Conservation (phyloP, 495 filamentous ascomycete genomes). For the Hypomontagnella submonticulosa region DNA sequence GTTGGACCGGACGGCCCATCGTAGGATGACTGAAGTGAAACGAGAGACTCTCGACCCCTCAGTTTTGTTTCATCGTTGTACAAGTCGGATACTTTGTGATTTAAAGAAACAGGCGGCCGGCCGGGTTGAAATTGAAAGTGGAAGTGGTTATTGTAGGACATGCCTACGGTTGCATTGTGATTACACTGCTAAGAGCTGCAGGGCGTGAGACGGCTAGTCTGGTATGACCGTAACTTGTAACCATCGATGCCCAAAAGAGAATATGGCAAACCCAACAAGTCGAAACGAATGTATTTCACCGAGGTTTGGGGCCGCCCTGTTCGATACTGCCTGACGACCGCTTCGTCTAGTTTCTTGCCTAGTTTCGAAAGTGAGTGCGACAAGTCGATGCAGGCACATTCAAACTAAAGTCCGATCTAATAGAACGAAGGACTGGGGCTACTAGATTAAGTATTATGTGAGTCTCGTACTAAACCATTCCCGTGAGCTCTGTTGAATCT, state of each 20-base stretch:
- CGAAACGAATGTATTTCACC: too few relatives aligned
- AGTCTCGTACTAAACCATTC: constrained; percentile 1
- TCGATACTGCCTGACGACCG: neutral
- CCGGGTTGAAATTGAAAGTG: constrained; percentile 30
- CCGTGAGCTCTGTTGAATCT: neutral
- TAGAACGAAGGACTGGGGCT: neutral
- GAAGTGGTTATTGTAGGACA: constrained; percentile 39
- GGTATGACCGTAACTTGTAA: constrained; percentile 2
- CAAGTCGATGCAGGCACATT: too few relatives aligned
- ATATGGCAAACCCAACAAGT: neutral
- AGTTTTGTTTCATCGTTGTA: constrained; percentile 42
- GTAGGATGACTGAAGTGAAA: constrained; percentile 54
- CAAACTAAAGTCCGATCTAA: too few relatives aligned
- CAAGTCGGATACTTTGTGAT: constrained; percentile 56
- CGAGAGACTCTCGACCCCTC: constrained; percentile 54
- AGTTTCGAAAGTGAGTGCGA: neutral
- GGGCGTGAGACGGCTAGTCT: constrained; percentile 12
- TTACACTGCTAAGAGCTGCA: neutral
- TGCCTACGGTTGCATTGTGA: constrained; percentile 24
- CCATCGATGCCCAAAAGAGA: constrained; percentile 1
- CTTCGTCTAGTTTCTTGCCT: neutral
- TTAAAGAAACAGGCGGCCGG: constrained; percentile 47
- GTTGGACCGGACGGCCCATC: constrained; percentile 25
- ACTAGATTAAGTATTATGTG: constrained; percentile 13
- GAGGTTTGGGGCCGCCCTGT: neutral